A percentile compares a stretch with the other conserved stretches of the same genome.
Conservation (phyloP, 106 monocot genomes). For the Vanilla planifolia region DNA sequence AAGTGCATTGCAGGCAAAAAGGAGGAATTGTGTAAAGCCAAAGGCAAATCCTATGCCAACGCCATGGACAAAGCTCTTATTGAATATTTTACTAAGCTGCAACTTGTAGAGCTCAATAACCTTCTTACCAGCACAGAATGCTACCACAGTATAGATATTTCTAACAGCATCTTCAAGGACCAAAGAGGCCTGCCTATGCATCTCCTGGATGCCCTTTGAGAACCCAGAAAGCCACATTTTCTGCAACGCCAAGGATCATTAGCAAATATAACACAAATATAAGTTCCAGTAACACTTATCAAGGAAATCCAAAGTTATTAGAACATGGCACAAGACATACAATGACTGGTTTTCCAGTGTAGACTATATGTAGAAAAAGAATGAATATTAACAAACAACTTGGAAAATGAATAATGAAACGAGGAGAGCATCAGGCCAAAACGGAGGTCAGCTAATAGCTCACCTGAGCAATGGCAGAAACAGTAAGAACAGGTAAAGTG, state of each 20-base stretch:
- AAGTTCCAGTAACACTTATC: not conserved
- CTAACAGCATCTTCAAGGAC: slow-evolving; percentile 99
- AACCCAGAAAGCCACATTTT: slow-evolving; percentile 99
- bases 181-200: slow-evolving; percentile 96
- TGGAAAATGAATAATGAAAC: not conserved
- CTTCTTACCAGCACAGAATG: slow-evolving; percentile 98
- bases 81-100: slow-evolving; percentile 69
- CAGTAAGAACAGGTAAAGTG: slow-evolving; percentile 75
- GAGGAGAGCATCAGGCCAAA: not conserved
- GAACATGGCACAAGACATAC: not conserved
- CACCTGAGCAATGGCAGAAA: slow-evolving; percentile 57
- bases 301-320: not conserved
- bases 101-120: slow-evolving; percentile 85
- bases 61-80: slow-evolving; percentile 74
- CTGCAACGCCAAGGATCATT: slow-evolving; percentile 25
- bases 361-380: too few relatives aligned
- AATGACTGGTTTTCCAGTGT: too few relatives aligned
- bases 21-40: slow-evolving; percentile 93
- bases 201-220: slow-evolving; percentile 95
- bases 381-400: too few relatives aligned
- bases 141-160: slow-evolving; percentile 97
- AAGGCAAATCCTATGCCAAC: slow-evolving; percentile 86
- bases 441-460: slow-evolving; percentile 2
- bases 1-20: slow-evolving; percentile 93
- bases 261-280: not conserved